These are phyloP conservation scores for Scalesia atractyloides DNA, from an alignment of 129 eudicot genomes.

Conservation along the genomic window DNA sequence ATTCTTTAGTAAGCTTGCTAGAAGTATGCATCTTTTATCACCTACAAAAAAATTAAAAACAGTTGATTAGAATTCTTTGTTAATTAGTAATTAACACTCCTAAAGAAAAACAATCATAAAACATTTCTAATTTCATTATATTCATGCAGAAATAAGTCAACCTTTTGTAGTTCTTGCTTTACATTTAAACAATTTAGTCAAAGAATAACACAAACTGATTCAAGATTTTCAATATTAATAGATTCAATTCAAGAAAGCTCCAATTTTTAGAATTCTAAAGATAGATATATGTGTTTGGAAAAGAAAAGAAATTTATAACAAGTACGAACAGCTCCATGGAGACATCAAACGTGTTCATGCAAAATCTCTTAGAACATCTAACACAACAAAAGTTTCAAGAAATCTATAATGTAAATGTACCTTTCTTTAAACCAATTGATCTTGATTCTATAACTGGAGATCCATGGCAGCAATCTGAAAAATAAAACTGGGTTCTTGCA, in stretches of 20 bases:
- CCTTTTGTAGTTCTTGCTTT: slow-evolving; percentile 5
- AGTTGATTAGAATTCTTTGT: neutral
- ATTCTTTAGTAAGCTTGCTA: slow-evolving; percentile 47
- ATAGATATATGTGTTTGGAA: neutral
- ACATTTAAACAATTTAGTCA: slow-evolving; percentile 25
- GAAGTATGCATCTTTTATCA: slow-evolving; percentile 37
- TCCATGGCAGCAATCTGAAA: neutral
- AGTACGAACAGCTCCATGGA: no score
- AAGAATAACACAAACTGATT: neutral
- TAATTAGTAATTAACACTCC: neutral
- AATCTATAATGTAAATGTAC: slow-evolving; percentile 13
- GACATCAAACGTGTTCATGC: slow-evolving; percentile 3
- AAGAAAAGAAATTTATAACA: neutral
- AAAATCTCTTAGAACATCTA: neutral
- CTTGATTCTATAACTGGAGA: slow-evolving; percentile 14
- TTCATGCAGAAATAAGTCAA: slow-evolving; percentile 11
- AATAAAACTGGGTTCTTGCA: slow-evolving; percentile 9
- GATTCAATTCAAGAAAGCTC: no score
- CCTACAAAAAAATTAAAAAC: slow-evolving; percentile 6
- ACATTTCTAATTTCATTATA: slow-evolving; percentile 2
- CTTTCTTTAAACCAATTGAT: slow-evolving; percentile 21
- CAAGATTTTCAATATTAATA: neutral
- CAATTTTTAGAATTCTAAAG: neutral
- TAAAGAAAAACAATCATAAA: neutral
- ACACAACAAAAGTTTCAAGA: neutral